phyloP scores from a whole-genome alignment of 1,139 yeast genomes.

The Saccharomyces hybrid region DNA sequence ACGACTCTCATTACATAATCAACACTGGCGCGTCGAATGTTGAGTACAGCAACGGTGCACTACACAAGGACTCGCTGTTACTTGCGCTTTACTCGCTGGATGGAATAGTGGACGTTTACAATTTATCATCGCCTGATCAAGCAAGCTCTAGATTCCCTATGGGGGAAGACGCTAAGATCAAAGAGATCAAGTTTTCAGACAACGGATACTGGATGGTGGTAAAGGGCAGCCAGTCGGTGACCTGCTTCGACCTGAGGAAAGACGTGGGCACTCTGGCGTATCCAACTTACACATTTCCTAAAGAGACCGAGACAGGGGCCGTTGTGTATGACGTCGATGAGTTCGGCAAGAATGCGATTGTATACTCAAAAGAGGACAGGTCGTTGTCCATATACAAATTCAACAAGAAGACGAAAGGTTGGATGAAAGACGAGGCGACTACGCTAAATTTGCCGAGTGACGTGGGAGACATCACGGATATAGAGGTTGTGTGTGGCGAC shows the following conservation, averaged over 20 bases:
- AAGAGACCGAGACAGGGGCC: not conserved
- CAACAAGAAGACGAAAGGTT: not conserved
- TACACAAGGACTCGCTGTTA: slow-evolving; percentile 28
- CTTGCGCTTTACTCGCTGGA: slow-evolving; percentile 15
- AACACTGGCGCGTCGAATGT: not conserved
- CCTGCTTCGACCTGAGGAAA: slow-evolving; percentile 54
- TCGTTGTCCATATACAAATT: not conserved
- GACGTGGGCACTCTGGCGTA: slow-evolving; percentile 23
- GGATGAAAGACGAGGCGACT: not conserved
- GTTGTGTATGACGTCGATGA: slow-evolving; percentile 13
- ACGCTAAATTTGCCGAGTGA: not conserved
- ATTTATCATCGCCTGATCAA: slow-evolving; percentile 14
- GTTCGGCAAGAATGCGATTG: slow-evolving; percentile 13
- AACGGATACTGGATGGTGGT: slow-evolving; percentile 65
- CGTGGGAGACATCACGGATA: not conserved
- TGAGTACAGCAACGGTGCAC: slow-evolving; percentile 7
- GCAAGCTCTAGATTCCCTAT: slow-evolving; percentile 11
- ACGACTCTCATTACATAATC: not conserved
- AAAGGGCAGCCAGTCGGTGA: slow-evolving; percentile 28
- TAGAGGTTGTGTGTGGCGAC: not conserved
- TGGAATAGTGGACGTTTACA: slow-evolving; percentile 12
- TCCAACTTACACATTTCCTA: not conserved
- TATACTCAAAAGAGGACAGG: slow-evolving; percentile 1
- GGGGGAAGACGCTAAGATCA: slow-evolving; percentile 26
- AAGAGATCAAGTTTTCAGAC: slow-evolving; percentile 46